A percentile compares a stretch with the other conserved stretches of the same genome.
Evolutionary conservation across 495 filamentous ascomycete species (phyloP).

Genomic region (Cryomyces antarcticus): DNA sequence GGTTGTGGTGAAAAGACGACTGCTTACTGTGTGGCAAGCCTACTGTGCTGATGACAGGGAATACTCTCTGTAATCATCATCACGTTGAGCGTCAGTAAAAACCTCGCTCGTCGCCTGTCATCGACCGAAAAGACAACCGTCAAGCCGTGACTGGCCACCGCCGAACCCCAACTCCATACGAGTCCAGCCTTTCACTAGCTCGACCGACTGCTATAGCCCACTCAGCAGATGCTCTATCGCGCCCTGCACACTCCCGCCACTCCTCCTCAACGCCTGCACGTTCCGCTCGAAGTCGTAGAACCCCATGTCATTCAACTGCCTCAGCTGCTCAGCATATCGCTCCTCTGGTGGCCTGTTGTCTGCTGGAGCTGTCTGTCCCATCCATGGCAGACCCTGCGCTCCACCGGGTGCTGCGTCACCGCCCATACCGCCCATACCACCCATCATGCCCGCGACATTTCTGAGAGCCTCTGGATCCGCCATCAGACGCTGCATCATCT

Average conservation of each 20-base stretch:
- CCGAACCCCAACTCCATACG: too few relatives aligned
- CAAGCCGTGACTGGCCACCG: too few relatives aligned
- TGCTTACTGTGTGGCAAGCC: too few relatives aligned
- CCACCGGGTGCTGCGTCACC: background rate
- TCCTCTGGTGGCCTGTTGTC: constrained; percentile 89
- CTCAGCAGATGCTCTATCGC: constrained; percentile 62
- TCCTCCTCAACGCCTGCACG: constrained; percentile 66
- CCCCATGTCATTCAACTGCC: constrained; percentile 96
- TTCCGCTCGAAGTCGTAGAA: constrained; percentile 95
- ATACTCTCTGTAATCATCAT: too few relatives aligned
- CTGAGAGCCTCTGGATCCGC: constrained; percentile 22
- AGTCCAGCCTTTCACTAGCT: too few relatives aligned
- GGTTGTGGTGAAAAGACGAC: too few relatives aligned
- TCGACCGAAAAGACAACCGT: too few relatives aligned
- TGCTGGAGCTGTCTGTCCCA: constrained; percentile 28
- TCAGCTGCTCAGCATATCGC: constrained; percentile 70
- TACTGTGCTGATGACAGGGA: too few relatives aligned
- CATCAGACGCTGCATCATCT: constrained; percentile 23
- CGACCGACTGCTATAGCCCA: background rate
- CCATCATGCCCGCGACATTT: constrained; percentile 25
- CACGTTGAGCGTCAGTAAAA: too few relatives aligned
- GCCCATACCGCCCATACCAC: constrained; percentile 20
- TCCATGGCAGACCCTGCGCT: constrained; percentile 1
- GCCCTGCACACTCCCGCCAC: constrained; percentile 87
- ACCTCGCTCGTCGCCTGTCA: too few relatives aligned